These are phyloP conservation scores for Yamadazyma spencermartinsiae DNA, from an alignment of 1,139 yeast genomes.

Conservation along the genomic window DNA sequence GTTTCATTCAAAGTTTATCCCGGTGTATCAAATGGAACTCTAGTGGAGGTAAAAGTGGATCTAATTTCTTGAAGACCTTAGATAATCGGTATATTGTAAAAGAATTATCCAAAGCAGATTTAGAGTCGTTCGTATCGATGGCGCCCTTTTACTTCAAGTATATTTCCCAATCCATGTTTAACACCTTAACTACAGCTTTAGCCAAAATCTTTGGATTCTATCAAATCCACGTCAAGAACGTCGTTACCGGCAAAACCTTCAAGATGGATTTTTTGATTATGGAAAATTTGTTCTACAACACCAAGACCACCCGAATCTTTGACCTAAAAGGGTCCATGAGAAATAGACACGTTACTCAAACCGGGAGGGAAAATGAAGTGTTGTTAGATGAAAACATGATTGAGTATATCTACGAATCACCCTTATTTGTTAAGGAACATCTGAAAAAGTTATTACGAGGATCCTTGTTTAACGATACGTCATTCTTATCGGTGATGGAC, in stretches of 20 bases:
- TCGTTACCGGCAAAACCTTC: slow-evolving; percentile 70
- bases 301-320: slow-evolving; percentile 81
- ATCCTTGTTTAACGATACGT: slow-evolving; percentile 91
- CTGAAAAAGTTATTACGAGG: slow-evolving; percentile 84
- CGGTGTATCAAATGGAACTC: slow-evolving; percentile 96
- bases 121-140: slow-evolving; percentile 91
- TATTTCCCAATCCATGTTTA: slow-evolving; percentile 92
- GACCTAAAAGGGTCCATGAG: slow-evolving; percentile 98
- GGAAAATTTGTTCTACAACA: slow-evolving; percentile 91
- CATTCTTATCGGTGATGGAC: slow-evolving; percentile 93
- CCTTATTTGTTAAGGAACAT: slow-evolving; percentile 90
- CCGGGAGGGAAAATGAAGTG: slow-evolving; percentile 94
- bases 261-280: slow-evolving; percentile 91
- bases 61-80: slow-evolving; percentile 86
- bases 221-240: slow-evolving; percentile 84
- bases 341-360: slow-evolving; percentile 93
- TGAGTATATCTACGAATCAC: slow-evolving; percentile 94
- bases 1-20: slow-evolving; percentile 84
- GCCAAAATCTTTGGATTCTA: slow-evolving; percentile 96
- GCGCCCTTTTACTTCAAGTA: slow-evolving; percentile 97
- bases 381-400: slow-evolving; percentile 96
- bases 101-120: slow-evolving; percentile 82
- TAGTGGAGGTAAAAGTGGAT: slow-evolving; percentile 95
- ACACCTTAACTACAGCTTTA: slow-evolving; percentile 88
- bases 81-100: slow-evolving; percentile 90